Evolutionary conservation across 1,284 basidiomycete species (phyloP).

Genomic region (Apiotrichum porosum): DNA sequence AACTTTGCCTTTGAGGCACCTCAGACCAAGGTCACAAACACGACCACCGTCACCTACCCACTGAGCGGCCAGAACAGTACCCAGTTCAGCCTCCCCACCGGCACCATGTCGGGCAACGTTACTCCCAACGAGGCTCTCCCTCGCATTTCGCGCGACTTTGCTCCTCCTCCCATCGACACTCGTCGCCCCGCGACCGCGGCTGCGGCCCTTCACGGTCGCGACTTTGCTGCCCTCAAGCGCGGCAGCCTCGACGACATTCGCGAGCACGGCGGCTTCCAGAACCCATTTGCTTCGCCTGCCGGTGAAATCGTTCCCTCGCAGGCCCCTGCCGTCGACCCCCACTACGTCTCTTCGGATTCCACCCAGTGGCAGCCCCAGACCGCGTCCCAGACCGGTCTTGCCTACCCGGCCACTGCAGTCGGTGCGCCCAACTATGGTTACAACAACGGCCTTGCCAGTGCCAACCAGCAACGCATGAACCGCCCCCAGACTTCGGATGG

Average conservation of each 20-base stretch:
- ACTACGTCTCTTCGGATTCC: conserved; percentile 12
- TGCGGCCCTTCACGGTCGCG: conserved; percentile 27
- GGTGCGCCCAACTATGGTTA: conserved; percentile 1
- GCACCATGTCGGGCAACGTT: conserved; percentile 1
- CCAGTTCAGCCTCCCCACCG: too few species aligned
- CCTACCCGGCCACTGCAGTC: conserved; percentile 4
- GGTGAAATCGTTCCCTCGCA: not conserved
- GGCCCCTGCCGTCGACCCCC: conserved; percentile 23
- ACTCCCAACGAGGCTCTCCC: conserved; percentile 33
- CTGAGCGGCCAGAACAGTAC: too few species aligned
- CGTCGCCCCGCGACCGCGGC: conserved; percentile 43
- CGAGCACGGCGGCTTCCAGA: conserved; percentile 5
- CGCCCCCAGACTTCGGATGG: conserved; percentile 42
- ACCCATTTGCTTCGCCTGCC: conserved; percentile 6
- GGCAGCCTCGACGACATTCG: not conserved
- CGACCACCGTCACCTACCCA: too few species aligned
- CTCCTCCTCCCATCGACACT: conserved; percentile 35
- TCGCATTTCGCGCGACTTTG: conserved; percentile 45
- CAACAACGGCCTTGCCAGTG: conserved; percentile 2
- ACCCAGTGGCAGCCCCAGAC: not conserved
- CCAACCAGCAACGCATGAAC: not conserved
- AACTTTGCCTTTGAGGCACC: conserved; percentile 36
- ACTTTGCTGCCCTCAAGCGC: not conserved
- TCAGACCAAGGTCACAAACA: too few species aligned
- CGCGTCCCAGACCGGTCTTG: not conserved